These are phyloP conservation scores for Scheffersomyces amazonensis DNA, from an alignment of 805 yeast species.

Conservation along the genomic window DNA sequence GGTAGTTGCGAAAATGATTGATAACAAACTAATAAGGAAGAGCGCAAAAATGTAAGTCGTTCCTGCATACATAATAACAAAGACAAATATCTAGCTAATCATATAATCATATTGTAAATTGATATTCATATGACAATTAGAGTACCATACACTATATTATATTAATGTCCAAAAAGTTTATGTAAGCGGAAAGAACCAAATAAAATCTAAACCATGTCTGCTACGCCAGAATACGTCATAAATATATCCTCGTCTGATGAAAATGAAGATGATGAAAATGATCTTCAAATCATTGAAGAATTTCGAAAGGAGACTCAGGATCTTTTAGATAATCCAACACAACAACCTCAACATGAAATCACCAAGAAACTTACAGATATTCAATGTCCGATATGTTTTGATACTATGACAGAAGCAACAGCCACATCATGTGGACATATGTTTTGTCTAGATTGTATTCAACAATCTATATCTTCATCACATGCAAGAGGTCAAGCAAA, in stretches of 20 bases:
- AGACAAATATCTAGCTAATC: too few relatives aligned
- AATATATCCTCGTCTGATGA: conserved; percentile 19
- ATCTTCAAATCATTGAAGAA: conserved; percentile 35
- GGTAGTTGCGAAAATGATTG: too few relatives aligned
- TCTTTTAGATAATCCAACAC: conserved; percentile 24
- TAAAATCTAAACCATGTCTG: too few relatives aligned
- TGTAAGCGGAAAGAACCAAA: too few relatives aligned
- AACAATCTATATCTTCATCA: conserved; percentile 36
- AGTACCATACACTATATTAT: too few relatives aligned
- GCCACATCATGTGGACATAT: conserved; percentile 43
- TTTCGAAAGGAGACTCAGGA: conserved; percentile 33
- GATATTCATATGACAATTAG: too few relatives aligned
- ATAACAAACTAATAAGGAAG: too few relatives aligned
- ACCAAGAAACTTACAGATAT: conserved; percentile 32
- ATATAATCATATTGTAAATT: too few relatives aligned
- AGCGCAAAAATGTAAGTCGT: too few relatives aligned
- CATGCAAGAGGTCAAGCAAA: conserved; percentile 41
- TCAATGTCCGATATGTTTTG: conserved; percentile 45
- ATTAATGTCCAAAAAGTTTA: too few relatives aligned
- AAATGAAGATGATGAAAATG: conserved; percentile 27
- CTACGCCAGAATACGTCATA: conserved; percentile 13
- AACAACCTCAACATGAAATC: conserved; percentile 15
- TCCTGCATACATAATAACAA: too few relatives aligned
- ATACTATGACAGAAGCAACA: conserved; percentile 37
- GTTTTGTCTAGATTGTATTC: conserved; percentile 42